Evolutionary conservation across 768 basidiomycete species (phyloP), one percentile per base, ranked within the genome.

Genomic region (Trametes meyenii): DNA sequence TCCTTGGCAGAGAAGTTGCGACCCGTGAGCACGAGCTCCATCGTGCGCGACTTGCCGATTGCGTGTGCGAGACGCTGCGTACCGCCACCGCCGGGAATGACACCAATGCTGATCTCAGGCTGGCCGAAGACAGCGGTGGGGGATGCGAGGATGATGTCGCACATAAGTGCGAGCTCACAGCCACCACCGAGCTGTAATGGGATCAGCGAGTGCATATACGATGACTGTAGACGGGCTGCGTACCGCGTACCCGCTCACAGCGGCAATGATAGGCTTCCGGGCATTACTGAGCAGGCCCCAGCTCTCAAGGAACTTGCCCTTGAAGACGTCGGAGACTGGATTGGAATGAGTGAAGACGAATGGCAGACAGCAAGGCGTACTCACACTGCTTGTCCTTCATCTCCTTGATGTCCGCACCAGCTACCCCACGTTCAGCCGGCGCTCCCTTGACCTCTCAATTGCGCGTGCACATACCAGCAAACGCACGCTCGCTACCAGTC

Each of bases 361-460:
- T 16, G 11, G 3, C 10, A 33, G 48, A 43, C 10, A 6, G 17
- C 33, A 19, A 26, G 16, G 5, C 14, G 48, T 10, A 75, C 85
- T 71, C 69, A 94, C 94, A 97, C 61, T 87, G 78, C 76, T 95
- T 95, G 77, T 96, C 92, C 75, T 94, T 95, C 96, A 98, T 98
- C 77, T 98, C 95, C 78, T 97, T 98, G 77, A 99, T 98, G 75
- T 99, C 96, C 21, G 96, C 96, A 2, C 96, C 95, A 68, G 95
- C 95, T 94, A 66, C 40, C 40, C 23, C 67, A 24, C 62, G 36
- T 55, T 57, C 55, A 48, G 23, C 44, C 14, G 6, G 8, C 8
- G 54, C 8, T 13, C 21, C 21, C 46, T 29, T 13, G 17, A 7
- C 16, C 14, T 24, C 33, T 19, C 19, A 24, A 12, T 21, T 17